Evolutionary conservation across 352 stramenopile genomes (phyloP).

Genomic region (Phytophthora colocasiae): DNA sequence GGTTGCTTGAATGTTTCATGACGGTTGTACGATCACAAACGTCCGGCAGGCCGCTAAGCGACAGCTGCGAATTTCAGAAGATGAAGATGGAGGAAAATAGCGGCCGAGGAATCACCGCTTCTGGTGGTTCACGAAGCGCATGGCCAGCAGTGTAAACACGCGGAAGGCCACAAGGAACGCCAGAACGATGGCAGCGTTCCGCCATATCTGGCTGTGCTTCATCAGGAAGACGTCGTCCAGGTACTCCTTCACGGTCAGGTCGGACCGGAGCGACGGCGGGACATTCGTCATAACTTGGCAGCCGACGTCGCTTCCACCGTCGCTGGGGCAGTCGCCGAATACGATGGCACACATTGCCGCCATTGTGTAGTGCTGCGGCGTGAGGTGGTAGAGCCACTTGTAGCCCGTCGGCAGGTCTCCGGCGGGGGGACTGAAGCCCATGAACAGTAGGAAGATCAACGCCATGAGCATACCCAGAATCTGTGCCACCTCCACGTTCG

Average conservation of each 20-base stretch:
- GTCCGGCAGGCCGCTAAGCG: no score
- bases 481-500: slow-evolving; percentile 54
- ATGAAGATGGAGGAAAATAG: not conserved
- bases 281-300: slow-evolving; percentile 33
- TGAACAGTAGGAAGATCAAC: slow-evolving; percentile 29
- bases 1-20: no score
- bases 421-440: slow-evolving; percentile 29
- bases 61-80: not conserved
- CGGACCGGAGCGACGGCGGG: slow-evolving; percentile 24
- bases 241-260: slow-evolving; percentile 36
- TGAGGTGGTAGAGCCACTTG: slow-evolving; percentile 28
- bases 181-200: slow-evolving; percentile 17
- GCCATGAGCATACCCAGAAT: slow-evolving; percentile 35
- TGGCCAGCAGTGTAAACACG: slow-evolving; percentile 18
- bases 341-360: slow-evolving; percentile 6
- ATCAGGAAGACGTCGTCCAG: slow-evolving; percentile 36
- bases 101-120: slow-evolving; percentile 22
- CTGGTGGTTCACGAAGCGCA: slow-evolving; percentile 35
- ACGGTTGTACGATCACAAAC: no score
- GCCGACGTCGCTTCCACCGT: slow-evolving; percentile 21
- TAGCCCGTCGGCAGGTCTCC: slow-evolving; percentile 15
- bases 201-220: slow-evolving; percentile 21
- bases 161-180: slow-evolving; percentile 31
- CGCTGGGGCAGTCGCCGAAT: slow-evolving; percentile 12
- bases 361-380: slow-evolving; percentile 21